Base-by-base conservation (phyloP, 2,329 filamentous ascomycete genomes). In the Leptographium lundbergii region DNA sequence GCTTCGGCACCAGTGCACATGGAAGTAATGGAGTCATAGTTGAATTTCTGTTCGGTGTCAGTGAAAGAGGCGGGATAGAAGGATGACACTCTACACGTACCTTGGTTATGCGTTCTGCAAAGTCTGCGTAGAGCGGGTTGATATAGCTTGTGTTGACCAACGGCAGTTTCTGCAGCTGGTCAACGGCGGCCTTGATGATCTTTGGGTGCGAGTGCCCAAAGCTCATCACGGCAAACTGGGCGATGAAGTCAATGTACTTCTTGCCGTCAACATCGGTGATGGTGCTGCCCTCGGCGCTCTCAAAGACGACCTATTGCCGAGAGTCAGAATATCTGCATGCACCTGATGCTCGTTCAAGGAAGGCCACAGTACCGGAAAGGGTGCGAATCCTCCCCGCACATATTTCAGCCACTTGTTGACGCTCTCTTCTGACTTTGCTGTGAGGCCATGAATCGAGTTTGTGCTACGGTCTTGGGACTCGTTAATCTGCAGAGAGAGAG, bases 121-220 rank as follows among this genome's bases (percentile, higher is more conserved):
- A 25, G 32, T 57, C 47, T 14, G 48, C 14, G 24, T 57, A 57
- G 6, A 57, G 56, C 29, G 56, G 56, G 48, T 57, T 57, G 56
- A 57, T 57, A 24, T 57, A 57, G 47, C 56, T 57, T 24, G 56
- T 57, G 56, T 57, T 57, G 24, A 52, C 22, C 14, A 57, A 48
- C 5, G 56, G 56, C 48, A 57, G 47, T 25, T 25, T 39, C 48
- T 52, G 32, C 48, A 57, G 42, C 34, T 57, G 48, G 34, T 57
- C 56, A 24, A 57, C 56, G 24, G 56, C 56, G 6, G 56, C 56
- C 48, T 53, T 42, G 56, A 57, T 53, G 32, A 57, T 52, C 56
- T 53, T 53, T 22, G 56, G 56, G 48, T 57, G 56, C 13, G n/a
- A 27, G 56, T 57, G 56, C 22, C 56, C 56, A 53, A 57, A 57